Conservation (phyloP, 371 early-diverging fungal species). For the Mucor ambiguus region DNA sequence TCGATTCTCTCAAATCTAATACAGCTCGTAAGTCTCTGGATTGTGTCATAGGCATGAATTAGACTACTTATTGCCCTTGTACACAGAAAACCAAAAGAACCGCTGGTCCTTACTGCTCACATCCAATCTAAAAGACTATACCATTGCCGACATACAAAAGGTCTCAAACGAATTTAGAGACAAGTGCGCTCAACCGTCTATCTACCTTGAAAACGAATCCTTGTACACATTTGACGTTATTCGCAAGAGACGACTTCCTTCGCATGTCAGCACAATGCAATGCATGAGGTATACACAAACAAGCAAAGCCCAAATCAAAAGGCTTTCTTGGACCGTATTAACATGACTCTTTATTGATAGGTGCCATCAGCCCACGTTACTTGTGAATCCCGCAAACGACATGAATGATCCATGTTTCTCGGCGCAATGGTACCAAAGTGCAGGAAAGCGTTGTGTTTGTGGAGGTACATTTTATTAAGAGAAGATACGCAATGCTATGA, state of each 20-base stretch:
- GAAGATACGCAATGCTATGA: too few species aligned
- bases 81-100: not conserved
- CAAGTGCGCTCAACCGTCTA: conserved; percentile 41
- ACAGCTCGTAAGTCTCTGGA: conserved; percentile 14
- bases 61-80: not conserved
- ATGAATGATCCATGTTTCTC: conserved; percentile 29
- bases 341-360: conserved; percentile 10
- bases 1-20: conserved; percentile 16
- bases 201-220: conserved; percentile 35
- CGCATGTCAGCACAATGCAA: not conserved
- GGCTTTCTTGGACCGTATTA: not conserved
- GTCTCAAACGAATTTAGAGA: conserved; percentile 31
- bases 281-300: conserved; percentile 30
- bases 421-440: conserved; percentile 42
- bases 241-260: conserved; percentile 30
- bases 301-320: too few species aligned
- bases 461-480: conserved; percentile 40
- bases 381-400: conserved; percentile 12
- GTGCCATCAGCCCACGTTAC: conserved; percentile 34
- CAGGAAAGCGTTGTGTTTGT: conserved; percentile 40
- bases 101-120: conserved; percentile 24
- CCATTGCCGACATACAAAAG: conserved; percentile 14
- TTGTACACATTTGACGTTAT: conserved; percentile 36
- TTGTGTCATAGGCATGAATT: not conserved
- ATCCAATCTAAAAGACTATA: conserved; percentile 16